Evolutionary conservation across 192 early-diverging fungal genomes (phyloP).

Genomic region (Backusella australiensis): DNA sequence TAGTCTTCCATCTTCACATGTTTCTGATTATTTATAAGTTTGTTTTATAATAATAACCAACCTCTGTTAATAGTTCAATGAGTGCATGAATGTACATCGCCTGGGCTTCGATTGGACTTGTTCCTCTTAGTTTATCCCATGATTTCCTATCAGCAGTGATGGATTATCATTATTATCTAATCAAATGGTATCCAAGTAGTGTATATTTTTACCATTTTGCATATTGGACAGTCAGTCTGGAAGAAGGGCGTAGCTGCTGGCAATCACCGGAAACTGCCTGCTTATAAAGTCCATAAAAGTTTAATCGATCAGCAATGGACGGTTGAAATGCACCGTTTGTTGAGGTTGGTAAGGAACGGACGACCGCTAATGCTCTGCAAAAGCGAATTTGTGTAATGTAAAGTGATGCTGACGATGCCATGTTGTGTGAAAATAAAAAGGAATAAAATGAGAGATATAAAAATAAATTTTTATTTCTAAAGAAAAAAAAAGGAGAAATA

Average conservation of each 20-base stretch:
- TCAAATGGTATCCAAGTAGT: not conserved
- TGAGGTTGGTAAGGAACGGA: conserved; percentile 10
- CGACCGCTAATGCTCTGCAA: conserved; percentile 13
- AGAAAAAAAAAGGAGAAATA: conserved; percentile 3
- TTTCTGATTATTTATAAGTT: not conserved
- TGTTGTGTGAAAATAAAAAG: not conserved
- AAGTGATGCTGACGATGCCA: not conserved
- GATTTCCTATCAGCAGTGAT: conserved; percentile 22
- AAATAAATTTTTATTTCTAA: not conserved
- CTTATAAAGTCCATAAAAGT: conserved; percentile 34
- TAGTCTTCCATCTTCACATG: not conserved
- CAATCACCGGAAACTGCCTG: conserved; percentile 25
- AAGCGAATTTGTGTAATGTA: conserved; percentile 7
- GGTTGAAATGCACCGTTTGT: conserved; percentile 13
- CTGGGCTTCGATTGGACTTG: conserved; percentile 23
- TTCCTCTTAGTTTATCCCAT: conserved; percentile 23
- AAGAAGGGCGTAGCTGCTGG: conserved; percentile 16
- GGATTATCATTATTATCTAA: not conserved
- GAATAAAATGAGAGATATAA: not conserved
- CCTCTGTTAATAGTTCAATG: conserved; percentile 21
- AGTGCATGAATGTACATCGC: conserved; percentile 29
- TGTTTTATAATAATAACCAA: conserved; percentile 3
- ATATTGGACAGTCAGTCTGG: conserved; percentile 10
- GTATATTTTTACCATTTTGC: conserved; percentile 28
- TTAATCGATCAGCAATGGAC: conserved; percentile 22